phyloP scores from a whole-genome alignment of 805 yeast genomes.

The Pichia nanzhaoensis region DNA sequence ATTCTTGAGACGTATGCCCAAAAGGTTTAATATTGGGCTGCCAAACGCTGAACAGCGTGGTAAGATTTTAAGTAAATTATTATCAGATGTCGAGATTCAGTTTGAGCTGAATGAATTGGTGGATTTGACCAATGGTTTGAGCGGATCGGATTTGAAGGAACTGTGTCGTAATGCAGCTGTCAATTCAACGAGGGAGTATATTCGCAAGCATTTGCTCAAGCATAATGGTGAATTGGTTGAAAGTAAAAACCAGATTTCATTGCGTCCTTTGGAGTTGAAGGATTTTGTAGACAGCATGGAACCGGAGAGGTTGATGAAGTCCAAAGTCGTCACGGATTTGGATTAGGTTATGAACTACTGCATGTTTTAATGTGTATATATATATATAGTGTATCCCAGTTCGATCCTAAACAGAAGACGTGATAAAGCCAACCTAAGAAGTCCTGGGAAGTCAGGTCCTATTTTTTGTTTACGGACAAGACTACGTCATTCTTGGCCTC shows the following conservation, averaged over 20 bases:
- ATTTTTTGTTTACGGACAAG: slow-evolving; percentile 2
- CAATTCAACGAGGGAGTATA: slow-evolving; percentile 80
- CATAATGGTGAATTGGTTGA: slow-evolving; percentile 31
- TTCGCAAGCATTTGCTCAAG: slow-evolving; percentile 43
- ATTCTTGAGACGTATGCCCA: slow-evolving; percentile 87
- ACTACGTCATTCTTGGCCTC: slow-evolving; percentile 34
- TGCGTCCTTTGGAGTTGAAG: slow-evolving; percentile 56
- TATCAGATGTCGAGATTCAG: slow-evolving; percentile 60
- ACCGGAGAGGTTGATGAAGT: slow-evolving; percentile 15
- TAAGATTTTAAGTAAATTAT: slow-evolving; percentile 61
- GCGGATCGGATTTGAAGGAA: slow-evolving; percentile 91
- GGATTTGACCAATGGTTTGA: slow-evolving; percentile 58
- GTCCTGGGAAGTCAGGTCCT: slow-evolving; percentile 7
- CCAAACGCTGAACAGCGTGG: slow-evolving; percentile 65
- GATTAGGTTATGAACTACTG: slow-evolving; percentile 11
- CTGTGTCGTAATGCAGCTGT: slow-evolving; percentile 90
- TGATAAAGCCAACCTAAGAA: slow-evolving; percentile 3
- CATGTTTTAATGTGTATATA: neutral
- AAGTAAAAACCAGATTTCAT: slow-evolving; percentile 31
- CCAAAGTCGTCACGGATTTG: slow-evolving; percentile 10
- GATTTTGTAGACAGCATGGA: slow-evolving; percentile 49
- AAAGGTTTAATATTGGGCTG: slow-evolving; percentile 69
- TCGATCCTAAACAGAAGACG: slow-evolving; percentile 7
- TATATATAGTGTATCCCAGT: slow-evolving; percentile 11
- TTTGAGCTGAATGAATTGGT: slow-evolving; percentile 62